These are phyloP conservation scores for Gnomoniopsis sp. DNA, from an alignment of 2,329 filamentous ascomycete genomes.

Conservation along the genomic window DNA sequence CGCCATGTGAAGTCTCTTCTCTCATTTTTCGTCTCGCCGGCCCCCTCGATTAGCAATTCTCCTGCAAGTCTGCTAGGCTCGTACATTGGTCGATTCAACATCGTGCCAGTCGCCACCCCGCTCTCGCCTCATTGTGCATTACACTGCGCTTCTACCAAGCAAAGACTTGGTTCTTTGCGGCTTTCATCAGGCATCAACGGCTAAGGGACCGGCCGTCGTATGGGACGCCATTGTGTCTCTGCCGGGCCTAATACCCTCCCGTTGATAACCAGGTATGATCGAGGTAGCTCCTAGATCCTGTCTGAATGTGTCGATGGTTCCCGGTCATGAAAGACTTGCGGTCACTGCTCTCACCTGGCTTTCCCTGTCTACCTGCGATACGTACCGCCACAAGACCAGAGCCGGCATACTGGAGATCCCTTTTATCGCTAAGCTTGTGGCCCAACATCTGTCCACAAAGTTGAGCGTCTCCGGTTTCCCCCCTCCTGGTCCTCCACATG, in stretches of 20 bases:
- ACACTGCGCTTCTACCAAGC: slow-evolving; percentile 28
- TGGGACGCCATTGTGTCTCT: slow-evolving; percentile 17
- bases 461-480: slow-evolving; percentile 3
- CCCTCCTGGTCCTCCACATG: slow-evolving; percentile 6
- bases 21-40: slow-evolving; percentile 9
- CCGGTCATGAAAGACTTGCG: slow-evolving; percentile 13
- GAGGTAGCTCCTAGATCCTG: slow-evolving; percentile 5
- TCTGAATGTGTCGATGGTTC: slow-evolving; percentile 13
- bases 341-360: slow-evolving; percentile 15
- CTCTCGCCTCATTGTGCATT: slow-evolving; percentile 34
- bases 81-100: slow-evolving; percentile 35
- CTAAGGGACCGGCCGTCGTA: slow-evolving; percentile 10
- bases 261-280: neutral
- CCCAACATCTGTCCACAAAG: slow-evolving; percentile 5
- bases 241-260: slow-evolving; percentile 12
- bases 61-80: slow-evolving; percentile 24
- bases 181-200: slow-evolving; percentile 20
- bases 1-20: slow-evolving; percentile 20
- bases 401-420: slow-evolving; percentile 12
- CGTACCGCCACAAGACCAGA: slow-evolving; percentile 12
- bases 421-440: slow-evolving; percentile 15
- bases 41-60: slow-evolving; percentile 22
- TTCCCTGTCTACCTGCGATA: slow-evolving; percentile 14
- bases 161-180: slow-evolving; percentile 18
- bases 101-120: slow-evolving; percentile 44